Evolutionary conservation across 352 stramenopile genomes (phyloP).

Genomic region (Phytophthora aleatoria): DNA sequence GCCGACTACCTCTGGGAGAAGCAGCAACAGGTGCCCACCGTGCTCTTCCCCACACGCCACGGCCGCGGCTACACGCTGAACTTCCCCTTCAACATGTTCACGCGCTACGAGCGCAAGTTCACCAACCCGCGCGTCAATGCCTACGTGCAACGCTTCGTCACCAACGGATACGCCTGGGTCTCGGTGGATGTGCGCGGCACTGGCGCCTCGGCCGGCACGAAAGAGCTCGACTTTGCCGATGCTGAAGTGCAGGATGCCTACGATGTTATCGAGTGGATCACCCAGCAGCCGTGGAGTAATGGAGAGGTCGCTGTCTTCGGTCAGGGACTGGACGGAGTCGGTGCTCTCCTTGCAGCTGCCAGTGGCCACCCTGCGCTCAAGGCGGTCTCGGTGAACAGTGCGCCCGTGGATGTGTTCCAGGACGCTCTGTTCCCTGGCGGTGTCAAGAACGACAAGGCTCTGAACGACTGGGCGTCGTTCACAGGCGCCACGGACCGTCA

Average conservation of each 20-base stretch:
- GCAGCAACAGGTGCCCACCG: slow-evolving; percentile 63
- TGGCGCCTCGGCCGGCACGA: slow-evolving; percentile 69
- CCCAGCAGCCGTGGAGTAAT: slow-evolving; percentile 79
- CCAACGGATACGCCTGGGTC: slow-evolving; percentile 79
- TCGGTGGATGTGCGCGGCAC: slow-evolving; percentile 79
- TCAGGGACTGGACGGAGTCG: slow-evolving; percentile 74
- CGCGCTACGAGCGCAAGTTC: slow-evolving; percentile 70
- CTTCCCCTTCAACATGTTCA: slow-evolving; percentile 80
- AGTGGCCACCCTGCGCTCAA: slow-evolving; percentile 72
- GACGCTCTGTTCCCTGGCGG: slow-evolving; percentile 78
- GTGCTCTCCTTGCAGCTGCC: slow-evolving; percentile 64
- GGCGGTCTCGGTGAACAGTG: slow-evolving; percentile 73
- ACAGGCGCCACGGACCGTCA: slow-evolving; percentile 77
- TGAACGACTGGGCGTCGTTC: slow-evolving; percentile 73
- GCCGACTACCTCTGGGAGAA: slow-evolving; percentile 66
- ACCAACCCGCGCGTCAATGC: slow-evolving; percentile 80
- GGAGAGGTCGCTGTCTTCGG: slow-evolving; percentile 73
- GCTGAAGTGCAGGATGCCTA: slow-evolving; percentile 75
- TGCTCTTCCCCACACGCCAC: slow-evolving; percentile 80
- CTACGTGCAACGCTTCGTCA: slow-evolving; percentile 76
- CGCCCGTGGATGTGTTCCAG: slow-evolving; percentile 70
- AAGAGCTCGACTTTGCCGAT: slow-evolving; percentile 69
- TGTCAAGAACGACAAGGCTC: slow-evolving; percentile 72
- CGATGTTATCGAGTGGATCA: slow-evolving; percentile 85
- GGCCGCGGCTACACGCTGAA: slow-evolving; percentile 79